A percentile compares a stretch with the other conserved stretches of the same genome.
Conservation (phyloP, 2,329 filamentous ascomycete species). For the Trichophyton schoenleinii region DNA sequence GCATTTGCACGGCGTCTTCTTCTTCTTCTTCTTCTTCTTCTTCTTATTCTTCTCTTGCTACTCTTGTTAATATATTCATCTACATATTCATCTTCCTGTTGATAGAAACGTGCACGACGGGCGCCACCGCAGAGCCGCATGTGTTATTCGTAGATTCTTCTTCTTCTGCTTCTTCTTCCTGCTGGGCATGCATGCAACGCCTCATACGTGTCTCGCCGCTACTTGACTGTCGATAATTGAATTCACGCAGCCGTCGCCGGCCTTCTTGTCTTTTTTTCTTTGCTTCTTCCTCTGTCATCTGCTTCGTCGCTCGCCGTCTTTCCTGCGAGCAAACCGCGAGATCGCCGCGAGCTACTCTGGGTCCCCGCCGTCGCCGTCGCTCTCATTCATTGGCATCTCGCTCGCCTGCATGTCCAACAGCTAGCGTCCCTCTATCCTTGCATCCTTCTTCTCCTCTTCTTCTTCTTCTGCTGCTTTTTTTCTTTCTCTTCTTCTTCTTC, state of each 20-base stretch:
- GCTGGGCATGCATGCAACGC: not conserved
- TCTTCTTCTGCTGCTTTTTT: too few relatives aligned
- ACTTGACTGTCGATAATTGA: not conserved
- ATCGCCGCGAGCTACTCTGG: too few relatives aligned
- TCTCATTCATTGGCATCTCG: not conserved
- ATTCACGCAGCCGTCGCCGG: not conserved
- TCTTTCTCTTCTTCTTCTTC: not conserved
- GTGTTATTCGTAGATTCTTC: not conserved
- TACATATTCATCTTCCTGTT: too few relatives aligned
- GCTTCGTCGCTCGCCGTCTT: too few relatives aligned
- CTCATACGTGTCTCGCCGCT: constrained; percentile 1
- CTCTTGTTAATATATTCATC: too few relatives aligned
- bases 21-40: too few relatives aligned
- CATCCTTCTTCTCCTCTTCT: not conserved
- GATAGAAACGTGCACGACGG: too few relatives aligned
- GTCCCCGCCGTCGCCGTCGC: too few relatives aligned
- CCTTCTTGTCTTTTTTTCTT: not conserved
- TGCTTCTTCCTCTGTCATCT: not conserved
- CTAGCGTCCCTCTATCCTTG: not conserved
- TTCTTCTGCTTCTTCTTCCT: not conserved
- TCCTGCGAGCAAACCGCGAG: too few relatives aligned
- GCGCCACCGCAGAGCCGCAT: not conserved
- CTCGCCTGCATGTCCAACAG: not conserved
- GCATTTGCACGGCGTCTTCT: too few relatives aligned
- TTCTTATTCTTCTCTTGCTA: too few relatives aligned